Evolutionary conservation across 2,329 filamentous ascomycete genomes (phyloP).

Genomic region (Setomelanomma holmii): DNA sequence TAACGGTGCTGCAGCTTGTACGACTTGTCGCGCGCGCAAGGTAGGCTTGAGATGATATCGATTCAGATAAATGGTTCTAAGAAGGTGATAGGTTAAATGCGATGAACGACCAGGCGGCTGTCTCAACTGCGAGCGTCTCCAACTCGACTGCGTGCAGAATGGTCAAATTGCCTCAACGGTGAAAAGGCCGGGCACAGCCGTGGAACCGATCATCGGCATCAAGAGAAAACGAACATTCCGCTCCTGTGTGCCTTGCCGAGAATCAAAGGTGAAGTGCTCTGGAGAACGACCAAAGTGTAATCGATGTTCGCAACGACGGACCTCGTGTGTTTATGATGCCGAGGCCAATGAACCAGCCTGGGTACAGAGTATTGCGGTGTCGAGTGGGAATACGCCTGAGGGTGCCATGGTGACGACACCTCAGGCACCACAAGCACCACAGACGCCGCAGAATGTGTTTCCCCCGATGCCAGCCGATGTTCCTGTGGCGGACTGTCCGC

Average conservation of each 20-base stretch:
- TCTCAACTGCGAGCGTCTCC: conserved; percentile 39
- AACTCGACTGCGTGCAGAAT: conserved; percentile 37
- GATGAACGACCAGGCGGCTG: conserved; percentile 41
- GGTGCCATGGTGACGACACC: conserved; percentile 17
- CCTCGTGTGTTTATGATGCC: conserved; percentile 36
- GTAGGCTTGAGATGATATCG: too few relatives aligned
- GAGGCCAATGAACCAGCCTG: conserved; percentile 40
- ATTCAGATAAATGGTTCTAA: neutral
- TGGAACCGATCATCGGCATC: conserved; percentile 33
- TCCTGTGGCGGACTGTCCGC: conserved; percentile 26
- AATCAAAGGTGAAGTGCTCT: conserved; percentile 42
- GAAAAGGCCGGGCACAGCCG: conserved; percentile 21
- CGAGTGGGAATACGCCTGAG: conserved; percentile 14
- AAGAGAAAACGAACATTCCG: conserved; percentile 43
- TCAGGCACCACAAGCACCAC: conserved; percentile 20
- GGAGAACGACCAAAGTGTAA: conserved; percentile 40
- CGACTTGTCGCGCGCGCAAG: conserved; percentile 27
- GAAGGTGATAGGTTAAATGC: conserved; percentile 36
- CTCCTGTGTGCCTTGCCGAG: conserved; percentile 39
- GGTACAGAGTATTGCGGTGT: conserved; percentile 36
- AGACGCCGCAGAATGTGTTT: conserved; percentile 18
- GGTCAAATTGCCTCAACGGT: conserved; percentile 19
- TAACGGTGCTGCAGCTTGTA: conserved; percentile 20
- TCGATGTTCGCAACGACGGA: conserved; percentile 34
- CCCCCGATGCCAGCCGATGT: conserved; percentile 15